Evolutionary conservation across 2,329 filamentous ascomycete species (phyloP), one percentile per base, ranked within the genome.

Genomic region (Alternaria conjuncta): DNA sequence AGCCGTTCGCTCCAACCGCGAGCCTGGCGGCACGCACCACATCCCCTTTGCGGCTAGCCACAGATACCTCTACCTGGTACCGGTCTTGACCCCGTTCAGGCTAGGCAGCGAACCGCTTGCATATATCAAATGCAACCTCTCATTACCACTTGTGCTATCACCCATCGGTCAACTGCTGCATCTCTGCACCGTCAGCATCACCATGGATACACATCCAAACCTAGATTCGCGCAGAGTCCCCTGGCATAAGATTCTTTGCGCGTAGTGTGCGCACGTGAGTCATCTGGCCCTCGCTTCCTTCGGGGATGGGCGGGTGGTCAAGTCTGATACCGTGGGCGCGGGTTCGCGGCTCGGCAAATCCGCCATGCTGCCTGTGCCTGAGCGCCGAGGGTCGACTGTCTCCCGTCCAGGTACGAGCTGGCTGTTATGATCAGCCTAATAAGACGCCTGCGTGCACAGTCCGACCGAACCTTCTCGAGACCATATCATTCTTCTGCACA

Each of bases 301-400:
- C 62, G 62, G 58, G 65, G 65, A 62, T 41, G 41, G 55, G 60
- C 63, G 67, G 61, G 62, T 61, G 57, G 43, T 41, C 47, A 44
- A 57, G 36, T 64, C 62, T 57, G 61, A 61, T 64, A 60, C 68
- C 68, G 66, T 66, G 64, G 66, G 63, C 41, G 57, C 65, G 68
- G 68, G 64, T 62, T 61, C 41, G 62, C 68, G 65, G 66, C 59
- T 69, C 66, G 64, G 67, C 61, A 68, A 55, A 66, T 65, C 65
- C 67, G 63, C 65, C 60, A 44, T 55, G 49, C 44, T 58, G 59
- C 64, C 56, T 61, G 57, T 58, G 59, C 64, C 56, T 61, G 57
- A 58, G 61, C 59, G 61, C 59, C 55, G 25, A 57, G 30, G 30
- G 45, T 55, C 49, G 50, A n/a, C 63, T 54, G 46, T 45, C 50